Evolutionary conservation across 768 basidiomycete genomes (phyloP), one percentile per base, ranked within the genome.

Genomic region (Trametes punicea): DNA sequence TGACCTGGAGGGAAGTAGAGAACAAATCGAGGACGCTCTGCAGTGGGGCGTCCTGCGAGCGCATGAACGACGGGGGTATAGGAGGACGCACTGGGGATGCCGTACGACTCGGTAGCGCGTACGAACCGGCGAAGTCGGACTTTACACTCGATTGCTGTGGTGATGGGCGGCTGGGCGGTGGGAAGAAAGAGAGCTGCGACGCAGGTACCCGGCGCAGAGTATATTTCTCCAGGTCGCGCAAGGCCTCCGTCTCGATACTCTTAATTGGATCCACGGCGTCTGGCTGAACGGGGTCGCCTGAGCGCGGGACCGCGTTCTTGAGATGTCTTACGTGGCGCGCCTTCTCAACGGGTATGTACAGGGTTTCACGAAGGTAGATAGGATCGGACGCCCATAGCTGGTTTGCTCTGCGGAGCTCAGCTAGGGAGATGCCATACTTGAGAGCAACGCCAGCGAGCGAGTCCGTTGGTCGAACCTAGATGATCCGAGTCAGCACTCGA

Each of bases 341-440:
- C 59, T 77, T 77, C 47, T 86, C 82, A 31, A 87, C 65, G 0
- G 95, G 93, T 54, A 98, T 87, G 64, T 89, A 85, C 31, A 97
- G 81, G 6, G 83, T 76, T 42, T 84, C 84, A 26, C 95, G 88
- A 30, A 94, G 80, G 71, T 96, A 92, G 42, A 99, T 89, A 1
- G 92, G 81, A 68, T 98, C 97, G 6, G 90, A 88, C 6, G 92
- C 70, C 97, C 97, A 99, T 7, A 99, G 76, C 61, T 94, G 91
- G 70, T 99, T 99, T 45, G 86, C 85, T 62, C 85, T 79, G 45
- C 95, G 86, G 11, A 99, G 79, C 13, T 88, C 86, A 25, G 90
- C 80, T 50, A 97, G 75, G 16, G 86, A 81, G 51, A 96, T 87
- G 2, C 91, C 92, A 69, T 98, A 97, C 64, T 86, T 91, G 46